Conservation (phyloP, 2,329 filamentous ascomycete species). For the Hysterium pulicare region DNA sequence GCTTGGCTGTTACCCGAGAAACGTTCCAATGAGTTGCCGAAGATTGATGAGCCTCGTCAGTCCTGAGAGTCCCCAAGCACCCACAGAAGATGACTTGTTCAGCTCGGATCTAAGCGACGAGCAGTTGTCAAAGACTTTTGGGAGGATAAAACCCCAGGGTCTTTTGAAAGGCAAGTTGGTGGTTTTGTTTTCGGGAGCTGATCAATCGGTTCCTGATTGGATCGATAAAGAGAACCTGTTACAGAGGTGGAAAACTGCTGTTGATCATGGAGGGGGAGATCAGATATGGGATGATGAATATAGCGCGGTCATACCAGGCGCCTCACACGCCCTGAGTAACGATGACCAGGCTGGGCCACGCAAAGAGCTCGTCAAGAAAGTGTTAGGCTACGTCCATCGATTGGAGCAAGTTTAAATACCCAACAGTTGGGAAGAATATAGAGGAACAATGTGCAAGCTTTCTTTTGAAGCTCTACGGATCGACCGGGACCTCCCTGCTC, state of each 20-base stretch:
- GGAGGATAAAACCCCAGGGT: conserved; percentile 27
- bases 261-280: conserved; percentile 31
- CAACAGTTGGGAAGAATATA: too few relatives aligned
- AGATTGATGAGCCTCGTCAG: conserved; percentile 17
- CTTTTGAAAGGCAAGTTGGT: background rate
- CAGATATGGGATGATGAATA: conserved; percentile 46
- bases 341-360: conserved; percentile 45
- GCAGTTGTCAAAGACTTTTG: conserved; percentile 29
- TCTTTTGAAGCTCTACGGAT: too few relatives aligned
- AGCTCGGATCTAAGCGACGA: conserved; percentile 22
- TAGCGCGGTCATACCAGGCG: conserved; percentile 48
- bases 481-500: too few relatives aligned
- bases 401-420: too few relatives aligned
- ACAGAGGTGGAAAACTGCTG: conserved; percentile 41
- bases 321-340: conserved; percentile 49
- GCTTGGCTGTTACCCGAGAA: background rate
- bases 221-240: conserved; percentile 46
- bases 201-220: conserved; percentile 44
- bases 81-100: conserved; percentile 19
- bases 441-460: too few relatives aligned
- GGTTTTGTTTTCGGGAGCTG: conserved; percentile 39
- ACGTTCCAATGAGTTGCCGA: background rate
- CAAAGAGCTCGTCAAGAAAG: conserved; percentile 15
- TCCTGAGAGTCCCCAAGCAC: conserved; percentile 13
- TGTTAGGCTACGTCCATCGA: too few relatives aligned